These are phyloP conservation scores for Colletotrichum sp. DNA, from an alignment of 2,329 filamentous ascomycete species.

Conservation along the genomic window DNA sequence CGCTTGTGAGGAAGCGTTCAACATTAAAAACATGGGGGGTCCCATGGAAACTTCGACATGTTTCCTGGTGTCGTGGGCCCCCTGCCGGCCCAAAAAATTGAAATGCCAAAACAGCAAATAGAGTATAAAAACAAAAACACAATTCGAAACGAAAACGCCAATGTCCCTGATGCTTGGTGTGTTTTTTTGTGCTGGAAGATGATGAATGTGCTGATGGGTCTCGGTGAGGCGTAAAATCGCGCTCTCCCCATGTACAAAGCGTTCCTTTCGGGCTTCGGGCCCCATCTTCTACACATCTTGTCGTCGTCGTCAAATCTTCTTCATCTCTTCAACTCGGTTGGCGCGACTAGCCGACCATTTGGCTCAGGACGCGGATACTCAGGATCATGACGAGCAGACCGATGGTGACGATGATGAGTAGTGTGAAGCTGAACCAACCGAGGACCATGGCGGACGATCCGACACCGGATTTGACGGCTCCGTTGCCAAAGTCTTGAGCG, in stretches of 20 bases:
- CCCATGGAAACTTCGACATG: neutral
- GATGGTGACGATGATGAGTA: conserved; percentile 95
- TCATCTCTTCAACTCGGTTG: conserved; percentile 12
- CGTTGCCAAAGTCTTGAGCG: conserved; percentile 90
- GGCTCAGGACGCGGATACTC: conserved; percentile 81
- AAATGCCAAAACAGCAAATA: conserved; percentile 7
- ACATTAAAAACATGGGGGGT: conserved; percentile 16
- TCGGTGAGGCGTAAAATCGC: neutral
- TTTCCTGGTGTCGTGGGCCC: neutral
- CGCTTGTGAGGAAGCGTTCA: neutral
- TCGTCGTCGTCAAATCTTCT: neutral
- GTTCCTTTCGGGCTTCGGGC: neutral
- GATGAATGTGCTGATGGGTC: neutral
- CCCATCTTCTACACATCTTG: conserved; percentile 1
- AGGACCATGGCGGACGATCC: conserved; percentile 96
- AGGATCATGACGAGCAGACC: conserved; percentile 95
- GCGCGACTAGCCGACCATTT: conserved; percentile 45
- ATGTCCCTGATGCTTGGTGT: conserved; percentile 15
- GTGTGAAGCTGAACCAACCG: conserved; percentile 94
- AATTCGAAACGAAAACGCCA: conserved; percentile 12
- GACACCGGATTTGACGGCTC: conserved; percentile 83
- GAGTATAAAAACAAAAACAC: neutral
- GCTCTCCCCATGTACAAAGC: conserved; percentile 2
- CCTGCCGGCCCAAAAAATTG: conserved; percentile 2
- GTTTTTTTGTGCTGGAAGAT: conserved; percentile 1